phyloP scores from a whole-genome alignment of 257 asterid genomes.

The Przewalskia tangutica region DNA sequence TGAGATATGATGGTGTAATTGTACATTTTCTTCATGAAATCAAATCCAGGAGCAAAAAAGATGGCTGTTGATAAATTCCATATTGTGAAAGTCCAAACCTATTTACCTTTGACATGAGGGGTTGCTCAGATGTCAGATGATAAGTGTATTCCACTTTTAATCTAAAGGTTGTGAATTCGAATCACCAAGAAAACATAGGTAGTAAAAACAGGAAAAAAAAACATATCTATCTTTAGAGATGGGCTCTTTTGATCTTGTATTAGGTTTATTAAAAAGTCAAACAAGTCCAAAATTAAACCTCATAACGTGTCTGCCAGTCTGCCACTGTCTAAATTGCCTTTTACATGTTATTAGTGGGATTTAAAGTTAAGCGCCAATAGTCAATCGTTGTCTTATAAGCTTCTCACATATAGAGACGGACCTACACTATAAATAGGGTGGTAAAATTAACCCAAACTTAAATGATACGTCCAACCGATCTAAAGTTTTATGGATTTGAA shows the following conservation, averaged over 20 bases:
- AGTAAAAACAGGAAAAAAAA: no score
- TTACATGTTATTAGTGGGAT: background rate
- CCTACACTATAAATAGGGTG: no score
- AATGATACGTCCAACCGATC: no score
- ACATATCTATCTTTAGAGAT: background rate
- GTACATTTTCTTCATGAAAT: background rate
- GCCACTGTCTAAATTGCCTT: slow-evolving; percentile 5
- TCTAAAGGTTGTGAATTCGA: no score
- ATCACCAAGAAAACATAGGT: no score
- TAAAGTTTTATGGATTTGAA: no score
- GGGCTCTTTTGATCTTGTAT: background rate
- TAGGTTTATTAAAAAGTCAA: slow-evolving; percentile 1
- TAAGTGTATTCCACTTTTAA: no score
- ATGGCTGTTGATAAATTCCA: background rate
- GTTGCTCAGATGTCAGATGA: no score
- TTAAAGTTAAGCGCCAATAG: background rate
- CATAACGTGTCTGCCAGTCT: slow-evolving; percentile 7
- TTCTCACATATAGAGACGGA: no score
- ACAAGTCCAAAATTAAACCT: background rate
- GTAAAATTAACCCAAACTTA: no score
- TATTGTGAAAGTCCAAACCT: background rate
- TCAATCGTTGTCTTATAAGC: background rate
- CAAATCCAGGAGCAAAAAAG: background rate
- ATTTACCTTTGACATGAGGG: background rate
- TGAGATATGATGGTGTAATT: background rate